phyloP scores from a whole-genome alignment of 192 early-diverging fungal genomes.

The Kappamyces sp. region DNA sequence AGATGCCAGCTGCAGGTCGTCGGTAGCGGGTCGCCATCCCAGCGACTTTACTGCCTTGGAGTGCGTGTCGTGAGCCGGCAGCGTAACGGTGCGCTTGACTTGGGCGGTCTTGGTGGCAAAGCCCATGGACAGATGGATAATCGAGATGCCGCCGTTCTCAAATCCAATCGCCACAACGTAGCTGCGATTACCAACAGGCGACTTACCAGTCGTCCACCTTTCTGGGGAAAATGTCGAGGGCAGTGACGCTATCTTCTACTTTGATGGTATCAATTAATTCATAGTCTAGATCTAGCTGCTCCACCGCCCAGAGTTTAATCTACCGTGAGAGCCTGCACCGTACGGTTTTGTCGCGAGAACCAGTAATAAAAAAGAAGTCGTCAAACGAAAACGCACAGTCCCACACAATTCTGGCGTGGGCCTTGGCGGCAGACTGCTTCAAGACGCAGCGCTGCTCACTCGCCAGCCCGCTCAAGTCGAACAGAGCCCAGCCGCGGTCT shows the following conservation, averaged over 20 bases:
- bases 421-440: slow-evolving; percentile 51
- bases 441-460: slow-evolving; percentile 50
- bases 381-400: slow-evolving; percentile 77
- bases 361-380: slow-evolving; percentile 78
- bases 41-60: slow-evolving; percentile 32
- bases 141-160: slow-evolving; percentile 72
- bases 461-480: slow-evolving; percentile 28
- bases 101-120: slow-evolving; percentile 17
- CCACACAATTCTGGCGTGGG: slow-evolving; percentile 94
- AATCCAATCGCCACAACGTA: slow-evolving; percentile 76
- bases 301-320: slow-evolving; percentile 67
- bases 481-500: slow-evolving; percentile 85
- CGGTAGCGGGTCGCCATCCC: slow-evolving; percentile 52
- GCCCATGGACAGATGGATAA: slow-evolving; percentile 32
- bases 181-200: slow-evolving; percentile 22
- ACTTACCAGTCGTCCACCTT: slow-evolving; percentile 28
- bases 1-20: slow-evolving; percentile 52
- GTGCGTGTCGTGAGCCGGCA: slow-evolving; percentile 23
- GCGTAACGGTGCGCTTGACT: not conserved
- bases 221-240: slow-evolving; percentile 69
- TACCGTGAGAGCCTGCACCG: slow-evolving; percentile 15
- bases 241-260: slow-evolving; percentile 75
- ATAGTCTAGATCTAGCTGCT: slow-evolving; percentile 1
- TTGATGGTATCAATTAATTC: slow-evolving; percentile 59
- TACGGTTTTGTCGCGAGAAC: slow-evolving; percentile 84